Percentiles rank a stretch among this genome's conserved stretches.
Conservation (phyloP, 352 stramenopile genomes). For the Phytophthora aleatoria region DNA sequence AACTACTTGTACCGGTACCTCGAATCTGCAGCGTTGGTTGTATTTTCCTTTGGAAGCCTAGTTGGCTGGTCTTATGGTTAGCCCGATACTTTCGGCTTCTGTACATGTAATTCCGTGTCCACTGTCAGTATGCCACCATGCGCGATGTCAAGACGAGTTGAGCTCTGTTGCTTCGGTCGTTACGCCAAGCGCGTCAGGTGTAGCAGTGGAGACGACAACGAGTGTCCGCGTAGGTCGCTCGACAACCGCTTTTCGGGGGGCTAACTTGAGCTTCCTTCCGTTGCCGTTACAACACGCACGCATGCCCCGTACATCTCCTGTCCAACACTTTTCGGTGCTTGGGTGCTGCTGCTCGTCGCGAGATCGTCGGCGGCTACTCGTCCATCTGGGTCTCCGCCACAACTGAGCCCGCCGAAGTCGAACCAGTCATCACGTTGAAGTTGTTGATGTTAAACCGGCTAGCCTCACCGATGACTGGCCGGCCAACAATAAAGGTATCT, state of each 20-base stretch:
- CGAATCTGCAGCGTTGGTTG: constrained; percentile 1
- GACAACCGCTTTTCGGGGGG: constrained; percentile 10
- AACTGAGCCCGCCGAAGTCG: constrained; percentile 7
- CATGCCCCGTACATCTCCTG: constrained; percentile 23
- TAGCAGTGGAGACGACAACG: constrained; percentile 14
- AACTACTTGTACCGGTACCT: background rate
- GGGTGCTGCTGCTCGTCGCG: constrained; percentile 7
- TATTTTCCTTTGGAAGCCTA: constrained; percentile 5
- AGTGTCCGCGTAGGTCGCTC: constrained; percentile 8
- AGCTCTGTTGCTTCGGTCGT: constrained; percentile 8
- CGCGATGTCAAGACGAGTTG: background rate
- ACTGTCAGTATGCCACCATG: constrained; percentile 1
- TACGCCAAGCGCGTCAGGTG: constrained; percentile 24
- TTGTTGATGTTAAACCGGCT: constrained; percentile 25
- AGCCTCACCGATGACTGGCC: constrained; percentile 14
- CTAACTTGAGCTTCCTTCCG: background rate
- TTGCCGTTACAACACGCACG: constrained; percentile 20
- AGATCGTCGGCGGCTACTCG: constrained; percentile 5
- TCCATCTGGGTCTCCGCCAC: background rate
- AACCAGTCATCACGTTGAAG: constrained; percentile 30
- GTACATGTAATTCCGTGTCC: background rate
- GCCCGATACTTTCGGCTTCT: constrained; percentile 1
- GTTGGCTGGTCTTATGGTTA: background rate
- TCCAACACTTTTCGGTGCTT: constrained; percentile 18
- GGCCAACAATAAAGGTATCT: background rate